Base-by-base conservation (phyloP, 768 basidiomycete genomes). In the Russula brevipes region DNA sequence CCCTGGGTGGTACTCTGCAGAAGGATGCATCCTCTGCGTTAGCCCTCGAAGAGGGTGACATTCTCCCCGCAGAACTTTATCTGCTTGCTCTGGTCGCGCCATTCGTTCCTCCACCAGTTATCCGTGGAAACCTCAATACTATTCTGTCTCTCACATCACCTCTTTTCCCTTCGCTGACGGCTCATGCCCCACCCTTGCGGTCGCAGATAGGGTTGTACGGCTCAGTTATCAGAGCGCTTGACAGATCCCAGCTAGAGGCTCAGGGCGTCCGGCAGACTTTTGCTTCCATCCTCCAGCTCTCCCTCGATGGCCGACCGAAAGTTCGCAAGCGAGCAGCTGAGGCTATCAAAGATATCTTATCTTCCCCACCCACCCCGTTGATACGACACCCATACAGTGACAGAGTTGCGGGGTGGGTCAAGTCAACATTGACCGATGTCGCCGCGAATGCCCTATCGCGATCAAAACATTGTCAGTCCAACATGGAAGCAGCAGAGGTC, bases 271-370 rank as follows among this genome's bases (percentile, higher is more conserved):
- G 90, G 44, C 91, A 95, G 72, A 81, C 87, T 3, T 98, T 94
- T 79, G 87, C 89, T 49, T 87, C 90, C 42, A 78, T 97, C 57
- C 77, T 98, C 46, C 88, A 91, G 53, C 76, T 97, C 52, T 87
- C 85, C 68, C 79, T 93, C 49, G 97, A 99, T 76, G 82, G 87
- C 4, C 79, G 97, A 55, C 97, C 97, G 19, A 98, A 98, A 77
- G 94, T 99, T 57, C 85, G 97, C 60, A 94, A 84, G 74, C 85
- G 88, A 71, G 94, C 95, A 30, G 87, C 88, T 51, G 95, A 98
- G 70, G 82, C 89, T 19, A 82, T 99, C 38, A 82, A 81, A 69
- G 88, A 91, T 68, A 80, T 94, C 4, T 78, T 99, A 41, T 79
- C 81, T 16, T 79, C 79, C 31, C 93, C 94, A 9, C 90, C 92